phyloP scores from a whole-genome alignment of 1,139 yeast species.

The Taphrina wiesneri region DNA sequence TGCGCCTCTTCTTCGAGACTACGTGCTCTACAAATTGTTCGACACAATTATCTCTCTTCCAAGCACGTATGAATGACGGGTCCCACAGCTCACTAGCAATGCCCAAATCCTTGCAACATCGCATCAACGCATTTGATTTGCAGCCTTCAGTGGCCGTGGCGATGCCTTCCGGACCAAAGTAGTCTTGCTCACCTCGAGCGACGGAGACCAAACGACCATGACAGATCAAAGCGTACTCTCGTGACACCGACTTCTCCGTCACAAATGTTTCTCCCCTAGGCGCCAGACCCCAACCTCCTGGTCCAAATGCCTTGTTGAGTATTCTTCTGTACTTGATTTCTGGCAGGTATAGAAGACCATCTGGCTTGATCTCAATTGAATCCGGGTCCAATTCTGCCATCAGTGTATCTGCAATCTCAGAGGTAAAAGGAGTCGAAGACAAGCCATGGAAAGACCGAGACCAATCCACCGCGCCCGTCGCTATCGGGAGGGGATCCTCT shows the following conservation, averaged over 20 bases:
- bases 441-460: slow-evolving; percentile 77
- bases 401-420: slow-evolving; percentile 60
- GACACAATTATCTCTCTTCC: slow-evolving; percentile 74
- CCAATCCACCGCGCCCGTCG: slow-evolving; percentile 53
- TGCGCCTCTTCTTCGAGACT: slow-evolving; percentile 77
- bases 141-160: slow-evolving; percentile 98
- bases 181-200: slow-evolving; percentile 95
- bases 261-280: slow-evolving; percentile 85
- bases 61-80: slow-evolving; percentile 78
- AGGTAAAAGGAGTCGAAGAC: slow-evolving; percentile 71
- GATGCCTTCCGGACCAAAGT: slow-evolving; percentile 79
- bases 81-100: slow-evolving; percentile 98
- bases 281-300: slow-evolving; percentile 98
- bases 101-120: slow-evolving; percentile 96
- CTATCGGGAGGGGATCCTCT: background rate
- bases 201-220: slow-evolving; percentile 85
- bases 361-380: slow-evolving; percentile 93
- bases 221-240: slow-evolving; percentile 87
- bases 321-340: slow-evolving; percentile 92
- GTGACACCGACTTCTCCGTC: slow-evolving; percentile 63
- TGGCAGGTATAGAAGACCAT: slow-evolving; percentile 85
- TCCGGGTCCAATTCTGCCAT: slow-evolving; percentile 60
- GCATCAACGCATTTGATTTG: slow-evolving; percentile 92
- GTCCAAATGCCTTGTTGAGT: slow-evolving; percentile 87
- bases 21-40: slow-evolving; percentile 86